phyloP scores from a whole-genome alignment of 768 basidiomycete species.

The Pleurotus platypus region DNA sequence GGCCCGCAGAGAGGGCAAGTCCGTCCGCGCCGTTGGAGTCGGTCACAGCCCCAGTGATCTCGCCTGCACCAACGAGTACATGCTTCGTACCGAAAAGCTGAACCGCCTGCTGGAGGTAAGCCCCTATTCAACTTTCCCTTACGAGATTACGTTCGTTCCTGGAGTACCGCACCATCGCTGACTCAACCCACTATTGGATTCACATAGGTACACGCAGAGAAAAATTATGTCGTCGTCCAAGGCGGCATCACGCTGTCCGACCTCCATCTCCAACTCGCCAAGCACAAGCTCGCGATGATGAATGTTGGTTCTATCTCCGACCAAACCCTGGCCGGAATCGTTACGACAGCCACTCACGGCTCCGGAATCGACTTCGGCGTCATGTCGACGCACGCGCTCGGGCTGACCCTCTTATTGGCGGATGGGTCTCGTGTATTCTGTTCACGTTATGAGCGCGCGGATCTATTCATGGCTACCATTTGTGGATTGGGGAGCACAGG shows the following conservation, averaged over 20 bases:
- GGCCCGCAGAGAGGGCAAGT: constrained; percentile 66
- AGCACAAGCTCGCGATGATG: constrained; percentile 75
- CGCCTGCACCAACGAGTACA: constrained; percentile 83
- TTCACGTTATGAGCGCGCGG: constrained; percentile 56
- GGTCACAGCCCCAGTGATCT: constrained; percentile 95
- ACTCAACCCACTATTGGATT: constrained; percentile 11
- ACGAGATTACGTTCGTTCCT: not conserved
- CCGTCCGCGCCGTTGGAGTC: constrained; percentile 80
- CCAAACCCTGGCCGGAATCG: constrained; percentile 88
- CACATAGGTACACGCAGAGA: constrained; percentile 64
- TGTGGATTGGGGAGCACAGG: constrained; percentile 93
- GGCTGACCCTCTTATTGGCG: constrained; percentile 73
- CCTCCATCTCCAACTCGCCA: constrained; percentile 66
- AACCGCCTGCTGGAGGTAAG: constrained; percentile 76
- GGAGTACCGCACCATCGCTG: not conserved
- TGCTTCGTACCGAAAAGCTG: constrained; percentile 77
- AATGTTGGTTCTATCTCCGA: constrained; percentile 96
- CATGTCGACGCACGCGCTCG: constrained; percentile 76
- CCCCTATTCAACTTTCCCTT: constrained; percentile 12
- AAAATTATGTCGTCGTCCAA: constrained; percentile 65
- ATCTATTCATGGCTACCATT: constrained; percentile 85
- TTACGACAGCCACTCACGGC: constrained; percentile 95
- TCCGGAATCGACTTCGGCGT: constrained; percentile 78
- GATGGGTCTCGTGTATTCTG: constrained; percentile 69
- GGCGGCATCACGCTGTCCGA: constrained; percentile 76